Evolutionary conservation across 768 basidiomycete genomes (phyloP).

Genomic region (Mycena capillaripes): DNA sequence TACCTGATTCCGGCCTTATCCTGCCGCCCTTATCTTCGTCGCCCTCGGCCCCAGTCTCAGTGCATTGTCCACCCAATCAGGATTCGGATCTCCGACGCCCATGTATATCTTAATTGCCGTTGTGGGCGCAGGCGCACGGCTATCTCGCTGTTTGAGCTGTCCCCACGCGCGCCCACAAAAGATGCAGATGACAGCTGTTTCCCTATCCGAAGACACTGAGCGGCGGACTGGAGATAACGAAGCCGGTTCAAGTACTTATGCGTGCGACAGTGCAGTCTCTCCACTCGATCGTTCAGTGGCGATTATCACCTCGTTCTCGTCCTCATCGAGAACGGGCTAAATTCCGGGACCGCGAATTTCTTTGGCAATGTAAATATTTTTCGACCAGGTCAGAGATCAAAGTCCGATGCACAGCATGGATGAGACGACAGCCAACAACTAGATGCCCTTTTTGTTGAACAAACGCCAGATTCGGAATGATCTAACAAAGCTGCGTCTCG

Average conservation of each 20-base stretch:
- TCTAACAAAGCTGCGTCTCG: conserved; percentile 7
- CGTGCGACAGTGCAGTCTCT: not conserved
- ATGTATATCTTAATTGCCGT: conserved; percentile 15
- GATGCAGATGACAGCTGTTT: not conserved
- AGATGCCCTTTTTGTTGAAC: too few relatives aligned
- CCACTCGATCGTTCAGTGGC: not conserved
- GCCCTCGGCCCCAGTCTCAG: not conserved
- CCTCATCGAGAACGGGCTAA: too few relatives aligned
- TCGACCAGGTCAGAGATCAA: too few relatives aligned
- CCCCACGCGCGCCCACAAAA: conserved; percentile 16
- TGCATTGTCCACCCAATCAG: too few relatives aligned
- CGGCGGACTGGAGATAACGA: not conserved
- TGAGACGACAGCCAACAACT: not conserved
- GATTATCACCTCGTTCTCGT: too few relatives aligned
- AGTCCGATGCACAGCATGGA: too few relatives aligned
- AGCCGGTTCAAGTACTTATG: not conserved
- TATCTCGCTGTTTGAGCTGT: not conserved
- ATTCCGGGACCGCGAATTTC: too few relatives aligned
- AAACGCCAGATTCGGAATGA: not conserved
- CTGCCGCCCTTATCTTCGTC: not conserved
- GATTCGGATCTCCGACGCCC: not conserved
- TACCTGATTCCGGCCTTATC: not conserved
- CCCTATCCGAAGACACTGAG: not conserved
- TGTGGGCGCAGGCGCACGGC: conserved; percentile 14
- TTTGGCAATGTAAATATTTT: too few relatives aligned